Percentiles rank a stretch among this genome's conserved stretches.
Conservation (phyloP, 1,284 basidiomycete genomes). For the Irpex sp. region DNA sequence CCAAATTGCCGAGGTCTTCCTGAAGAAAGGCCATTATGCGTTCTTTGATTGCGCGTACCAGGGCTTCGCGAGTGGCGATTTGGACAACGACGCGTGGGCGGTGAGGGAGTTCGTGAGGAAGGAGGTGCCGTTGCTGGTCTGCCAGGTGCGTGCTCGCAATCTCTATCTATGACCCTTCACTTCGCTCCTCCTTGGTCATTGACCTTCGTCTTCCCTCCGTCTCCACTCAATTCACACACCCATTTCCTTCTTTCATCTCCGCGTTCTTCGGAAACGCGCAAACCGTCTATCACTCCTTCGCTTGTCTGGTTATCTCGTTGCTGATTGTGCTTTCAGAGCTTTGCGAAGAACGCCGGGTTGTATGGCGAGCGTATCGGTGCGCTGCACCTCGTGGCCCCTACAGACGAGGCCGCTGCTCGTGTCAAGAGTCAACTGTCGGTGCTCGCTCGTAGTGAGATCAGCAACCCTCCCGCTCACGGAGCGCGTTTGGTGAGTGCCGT, state of each 20-base stretch:
- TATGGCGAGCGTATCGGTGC: constrained; percentile 91
- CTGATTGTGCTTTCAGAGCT: constrained; percentile 55
- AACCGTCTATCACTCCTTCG: background rate
- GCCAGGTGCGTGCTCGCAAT: constrained; percentile 56
- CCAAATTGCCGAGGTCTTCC: constrained; percentile 72
- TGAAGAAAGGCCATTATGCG: constrained; percentile 78
- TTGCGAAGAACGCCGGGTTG: constrained; percentile 94
- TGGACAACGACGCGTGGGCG: constrained; percentile 74
- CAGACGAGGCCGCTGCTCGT: constrained; percentile 63
- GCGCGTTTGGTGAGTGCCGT: constrained; percentile 71
- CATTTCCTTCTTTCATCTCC: background rate
- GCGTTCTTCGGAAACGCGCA: background rate
- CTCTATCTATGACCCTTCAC: background rate
- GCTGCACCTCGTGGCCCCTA: constrained; percentile 68
- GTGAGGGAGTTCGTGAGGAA: constrained; percentile 74
- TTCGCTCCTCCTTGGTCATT: too few species aligned
- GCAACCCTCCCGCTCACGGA: constrained; percentile 88
- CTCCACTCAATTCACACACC: background rate
- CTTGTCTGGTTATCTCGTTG: background rate
- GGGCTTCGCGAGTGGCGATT: constrained; percentile 85
- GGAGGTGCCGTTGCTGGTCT: constrained; percentile 79
- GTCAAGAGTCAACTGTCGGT: constrained; percentile 85
- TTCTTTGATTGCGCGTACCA: constrained; percentile 98
- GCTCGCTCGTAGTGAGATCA: constrained; percentile 88
- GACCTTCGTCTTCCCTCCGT: background rate